These are phyloP conservation scores for Onygenales sp. DNA, from an alignment of 2,329 filamentous ascomycete species.

Conservation along the genomic window DNA sequence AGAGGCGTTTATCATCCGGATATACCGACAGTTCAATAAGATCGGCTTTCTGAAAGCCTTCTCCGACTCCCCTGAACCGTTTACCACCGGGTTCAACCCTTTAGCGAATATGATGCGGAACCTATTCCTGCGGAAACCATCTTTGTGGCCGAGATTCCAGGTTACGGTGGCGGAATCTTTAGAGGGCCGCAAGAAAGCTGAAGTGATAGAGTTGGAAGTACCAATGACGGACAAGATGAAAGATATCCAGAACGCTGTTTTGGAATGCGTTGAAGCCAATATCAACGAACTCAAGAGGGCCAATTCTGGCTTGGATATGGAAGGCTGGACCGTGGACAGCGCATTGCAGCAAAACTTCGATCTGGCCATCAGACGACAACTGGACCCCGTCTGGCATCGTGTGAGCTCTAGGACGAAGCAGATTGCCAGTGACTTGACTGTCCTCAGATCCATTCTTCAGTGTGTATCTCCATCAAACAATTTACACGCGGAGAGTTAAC, in stretches of 20 bases:
- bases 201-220: slow-evolving; percentile 94
- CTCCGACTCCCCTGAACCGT: slow-evolving; percentile 84
- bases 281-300: slow-evolving; percentile 88
- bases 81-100: slow-evolving; percentile 79
- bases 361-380: slow-evolving; percentile 71
- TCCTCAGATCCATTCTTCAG: slow-evolving; percentile 74
- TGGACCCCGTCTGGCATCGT: slow-evolving; percentile 95
- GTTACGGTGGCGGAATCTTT: slow-evolving; percentile 79
- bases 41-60: slow-evolving; percentile 91
- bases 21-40: slow-evolving; percentile 93
- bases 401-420: slow-evolving; percentile 92
- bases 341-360: slow-evolving; percentile 91
- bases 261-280: slow-evolving; percentile 93
- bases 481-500: slow-evolving; percentile 9
- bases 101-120: slow-evolving; percentile 86
- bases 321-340: slow-evolving; percentile 93
- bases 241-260: slow-evolving; percentile 84
- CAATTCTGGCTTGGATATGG: slow-evolving; percentile 85
- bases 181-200: slow-evolving; percentile 84
- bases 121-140: slow-evolving; percentile 78
- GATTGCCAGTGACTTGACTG: slow-evolving; percentile 80
- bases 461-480: slow-evolving; percentile 25
- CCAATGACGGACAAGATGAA: slow-evolving; percentile 93
- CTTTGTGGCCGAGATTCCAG: slow-evolving; percentile 89
- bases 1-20: slow-evolving; percentile 89